A percentile compares a stretch with the other conserved stretches of the same genome.
These are phyloP conservation scores for Boletus rubescentipes DNA, from an alignment of 768 basidiomycete genomes.

Conservation along the genomic window DNA sequence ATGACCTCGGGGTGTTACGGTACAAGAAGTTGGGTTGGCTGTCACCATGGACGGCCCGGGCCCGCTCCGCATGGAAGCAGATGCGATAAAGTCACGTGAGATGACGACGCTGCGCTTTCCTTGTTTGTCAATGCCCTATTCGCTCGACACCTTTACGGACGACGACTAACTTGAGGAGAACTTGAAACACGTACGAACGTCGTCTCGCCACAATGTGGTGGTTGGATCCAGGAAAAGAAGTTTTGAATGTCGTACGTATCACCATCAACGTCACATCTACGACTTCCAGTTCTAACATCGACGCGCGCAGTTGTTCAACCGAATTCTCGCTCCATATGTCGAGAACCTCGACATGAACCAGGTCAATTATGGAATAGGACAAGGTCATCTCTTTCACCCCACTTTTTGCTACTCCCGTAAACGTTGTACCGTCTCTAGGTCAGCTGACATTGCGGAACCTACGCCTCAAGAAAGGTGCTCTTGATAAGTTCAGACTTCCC, in stretches of 20 bases:
- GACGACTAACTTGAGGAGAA: neutral
- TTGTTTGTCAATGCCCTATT: conserved; percentile 33
- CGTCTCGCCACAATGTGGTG: conserved; percentile 66
- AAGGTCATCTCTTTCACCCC: conserved; percentile 48
- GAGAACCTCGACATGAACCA: conserved; percentile 95
- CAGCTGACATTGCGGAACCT: conserved; percentile 78
- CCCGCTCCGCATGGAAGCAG: neutral
- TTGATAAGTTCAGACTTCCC: conserved; percentile 94
- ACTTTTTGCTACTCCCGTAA: neutral
- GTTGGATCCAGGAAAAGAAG: conserved; percentile 84
- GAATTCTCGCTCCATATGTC: conserved; percentile 91
- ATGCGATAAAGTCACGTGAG: conserved; percentile 25
- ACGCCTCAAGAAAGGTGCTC: conserved; percentile 85
- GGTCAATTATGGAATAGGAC: conserved; percentile 89
- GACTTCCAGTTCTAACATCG: neutral
- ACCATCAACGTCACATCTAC: neutral
- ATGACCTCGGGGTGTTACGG: too few relatives aligned
- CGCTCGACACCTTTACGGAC: conserved; percentile 6
- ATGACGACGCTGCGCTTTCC: conserved; percentile 25
- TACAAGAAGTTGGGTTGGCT: too few relatives aligned
- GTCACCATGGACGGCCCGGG: too few relatives aligned
- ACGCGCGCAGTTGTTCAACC: conserved; percentile 68
- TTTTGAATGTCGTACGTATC: conserved; percentile 64
- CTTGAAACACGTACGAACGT: neutral
- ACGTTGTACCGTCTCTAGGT: conserved; percentile 41